Base-by-base conservation (phyloP, 371 early-diverging fungal genomes). In the Apophysomyces variabilis region DNA sequence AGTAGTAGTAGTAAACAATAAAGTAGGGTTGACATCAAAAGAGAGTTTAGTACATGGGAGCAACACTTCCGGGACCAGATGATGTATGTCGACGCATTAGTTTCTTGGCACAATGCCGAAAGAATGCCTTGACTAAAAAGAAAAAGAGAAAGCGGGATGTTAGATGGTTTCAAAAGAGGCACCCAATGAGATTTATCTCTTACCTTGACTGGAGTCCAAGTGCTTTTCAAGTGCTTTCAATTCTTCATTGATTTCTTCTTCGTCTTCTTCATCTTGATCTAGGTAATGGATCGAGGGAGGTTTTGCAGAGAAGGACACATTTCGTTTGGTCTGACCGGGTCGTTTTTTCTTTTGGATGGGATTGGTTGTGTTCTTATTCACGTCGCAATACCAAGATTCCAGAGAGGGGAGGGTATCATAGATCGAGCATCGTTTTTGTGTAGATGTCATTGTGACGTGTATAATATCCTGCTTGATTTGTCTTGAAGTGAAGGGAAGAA, bases 351-450 rank as follows among this genome's bases (percentile, higher is more conserved):
- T n/a, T 21, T 50, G 16, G 21, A 21, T 50, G 4, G 54, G 9
- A 8, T 21, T 8, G 16, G 54, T 50, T 50, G 47, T 18, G 2
- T n/a, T 26, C 3, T 26, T 26, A 9, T 50, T 50, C 9, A 21
- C 21, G 21, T 50, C 54, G 21, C 54, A 50, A 46, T 80, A 80
- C 80, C 80, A 80, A 7, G 70, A 66, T 37, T 77, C 76, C 4
- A 80, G 66, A 5, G 60, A 45, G 7, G 80, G 80, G 8, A 77
- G 60, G 16, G 64, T 66, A 46, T 80, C 80, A 58, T 75, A 77
- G 5, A 78, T 13, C 12, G 69, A 75, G 38, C 60, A 36, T 36
- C 62, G 66, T 61, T 66, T 47, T 13, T 60, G 47, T 37, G 45
- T 62, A 57, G 44, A 36, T 50, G 61, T 41, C 64, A 66, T 66